A percentile compares a stretch with the other conserved stretches of the same genome.
Conservation (phyloP, 192 early-diverging fungal species). For the Funneliformis mosseae region DNA sequence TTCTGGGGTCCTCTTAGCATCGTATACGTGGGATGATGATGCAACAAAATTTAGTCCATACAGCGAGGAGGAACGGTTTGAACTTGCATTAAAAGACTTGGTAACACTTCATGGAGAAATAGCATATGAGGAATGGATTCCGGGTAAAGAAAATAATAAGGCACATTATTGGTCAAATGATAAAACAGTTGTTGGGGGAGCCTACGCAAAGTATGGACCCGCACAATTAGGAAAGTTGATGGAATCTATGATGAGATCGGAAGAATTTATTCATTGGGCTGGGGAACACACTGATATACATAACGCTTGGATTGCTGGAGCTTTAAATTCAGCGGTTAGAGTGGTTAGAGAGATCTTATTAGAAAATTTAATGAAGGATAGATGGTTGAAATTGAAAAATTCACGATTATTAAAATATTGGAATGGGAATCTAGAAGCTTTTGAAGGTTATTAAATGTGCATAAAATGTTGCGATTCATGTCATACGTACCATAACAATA, state of each 20-base stretch:
- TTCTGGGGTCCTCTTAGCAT: slow-evolving; percentile 36
- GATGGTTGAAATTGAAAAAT: not conserved
- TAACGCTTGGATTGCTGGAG: not conserved
- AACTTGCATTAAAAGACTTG: slow-evolving; percentile 36
- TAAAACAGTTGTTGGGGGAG: slow-evolving; percentile 33
- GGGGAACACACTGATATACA: slow-evolving; percentile 44
- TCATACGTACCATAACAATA: no score
- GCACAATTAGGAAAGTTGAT: slow-evolving; percentile 35
- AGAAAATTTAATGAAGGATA: not conserved
- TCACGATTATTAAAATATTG: not conserved
- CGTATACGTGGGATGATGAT: slow-evolving; percentile 27
- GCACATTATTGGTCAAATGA: slow-evolving; percentile 36
- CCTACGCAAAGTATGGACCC: slow-evolving; percentile 17
- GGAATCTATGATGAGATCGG: slow-evolving; percentile 31
- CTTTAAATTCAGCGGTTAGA: slow-evolving; percentile 37
- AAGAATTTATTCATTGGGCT: slow-evolving; percentile 33
- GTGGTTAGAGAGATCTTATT: not conserved
- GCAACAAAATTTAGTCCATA: slow-evolving; percentile 22
- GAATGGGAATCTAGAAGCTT: not conserved
- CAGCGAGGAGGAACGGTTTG: slow-evolving; percentile 34
- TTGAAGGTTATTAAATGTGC: no score
- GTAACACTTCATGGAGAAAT: slow-evolving; percentile 35
- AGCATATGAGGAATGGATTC: slow-evolving; percentile 28
- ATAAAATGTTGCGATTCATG: no score
- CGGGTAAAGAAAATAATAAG: slow-evolving; percentile 28